Evolutionary conservation across 805 yeast species (phyloP), one percentile per base, ranked within the genome.

Genomic region (Ogataea populi-albae): DNA sequence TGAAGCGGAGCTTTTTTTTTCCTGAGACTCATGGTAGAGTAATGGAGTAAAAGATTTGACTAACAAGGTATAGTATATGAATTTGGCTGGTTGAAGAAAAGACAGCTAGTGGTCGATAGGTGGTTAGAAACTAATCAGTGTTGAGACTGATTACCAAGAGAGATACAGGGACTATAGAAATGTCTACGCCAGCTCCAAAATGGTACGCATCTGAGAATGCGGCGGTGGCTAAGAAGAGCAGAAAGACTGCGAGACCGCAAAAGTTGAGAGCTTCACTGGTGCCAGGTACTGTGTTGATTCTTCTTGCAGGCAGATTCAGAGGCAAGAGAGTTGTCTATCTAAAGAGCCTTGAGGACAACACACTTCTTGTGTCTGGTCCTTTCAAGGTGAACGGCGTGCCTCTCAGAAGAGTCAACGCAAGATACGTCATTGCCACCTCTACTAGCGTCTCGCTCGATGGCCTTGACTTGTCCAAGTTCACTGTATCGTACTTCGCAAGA

Each of bases 341-440:
- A 69, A 91, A 91, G 83, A 73, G 81, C 70, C 80, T 93, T 66
- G 96, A 87, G 76, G 98, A 93, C 80, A 87, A 88, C 88, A 91
- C 97, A 54, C 78, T 91, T 61, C 83, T 91, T 66, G 96, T 91
- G 51, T 76, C 96, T 48, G 98, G 98, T 68, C 98, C 98, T 62
- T 93, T 93, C 95, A 91, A 93, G 81, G 85, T 91, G 62, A 91
- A 91, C 78, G 98, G 98, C 79, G 98, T 91, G 56, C 98, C 98
- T 70, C 79, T 91, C 69, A 88, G 98, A 85, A 86, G 97, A 81
- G 98, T 91, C 61, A 93, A 91, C 73, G 84, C 98, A 61, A 86
- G 96, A 73, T 93, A 91, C 74, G 98, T 93, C 61, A 91, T 91
- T 74, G 98, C 97, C 64, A 91, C 98, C 64, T 88, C 97, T 54